phyloP scores from a whole-genome alignment of 2,329 filamentous ascomycete species.

The Tolypocladium nubicola region DNA sequence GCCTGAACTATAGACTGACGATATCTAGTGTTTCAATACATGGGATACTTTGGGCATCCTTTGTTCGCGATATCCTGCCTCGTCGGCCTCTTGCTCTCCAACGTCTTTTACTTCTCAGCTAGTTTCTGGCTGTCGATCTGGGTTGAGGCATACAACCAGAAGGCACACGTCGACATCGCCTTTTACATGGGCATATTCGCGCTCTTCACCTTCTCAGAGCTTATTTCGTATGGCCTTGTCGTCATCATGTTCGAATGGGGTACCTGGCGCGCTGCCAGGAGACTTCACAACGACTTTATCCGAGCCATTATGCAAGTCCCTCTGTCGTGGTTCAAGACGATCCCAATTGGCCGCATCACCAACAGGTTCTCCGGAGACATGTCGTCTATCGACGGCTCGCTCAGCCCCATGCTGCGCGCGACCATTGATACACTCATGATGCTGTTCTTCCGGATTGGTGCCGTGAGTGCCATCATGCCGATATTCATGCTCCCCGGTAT shows the following conservation, averaged over 20 bases:
- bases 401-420: constrained; percentile 33
- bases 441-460: constrained; percentile 33
- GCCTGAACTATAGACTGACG: constrained; percentile 5
- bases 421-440: constrained; percentile 30
- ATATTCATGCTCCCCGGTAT: constrained; percentile 37
- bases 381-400: constrained; percentile 38
- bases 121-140: constrained; percentile 41
- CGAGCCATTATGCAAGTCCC: constrained; percentile 41
- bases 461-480: constrained; percentile 40
- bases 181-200: constrained; percentile 46
- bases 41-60: constrained; percentile 38
- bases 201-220: constrained; percentile 30
- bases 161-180: constrained; percentile 30
- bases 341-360: constrained; percentile 40
- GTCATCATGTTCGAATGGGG: constrained; percentile 42
- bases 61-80: constrained; percentile 29
- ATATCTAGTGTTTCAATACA: constrained; percentile 35
- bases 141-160: constrained; percentile 39
- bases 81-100: constrained; percentile 26
- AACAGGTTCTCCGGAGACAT: constrained; percentile 49
- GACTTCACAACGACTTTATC: constrained; percentile 42
- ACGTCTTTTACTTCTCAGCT: constrained; percentile 29
- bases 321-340: constrained; percentile 45
- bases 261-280: constrained; percentile 43
- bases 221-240: constrained; percentile 28